Base-by-base conservation (phyloP, 2,329 filamentous ascomycete species). In the Penicillium corylophilum region DNA sequence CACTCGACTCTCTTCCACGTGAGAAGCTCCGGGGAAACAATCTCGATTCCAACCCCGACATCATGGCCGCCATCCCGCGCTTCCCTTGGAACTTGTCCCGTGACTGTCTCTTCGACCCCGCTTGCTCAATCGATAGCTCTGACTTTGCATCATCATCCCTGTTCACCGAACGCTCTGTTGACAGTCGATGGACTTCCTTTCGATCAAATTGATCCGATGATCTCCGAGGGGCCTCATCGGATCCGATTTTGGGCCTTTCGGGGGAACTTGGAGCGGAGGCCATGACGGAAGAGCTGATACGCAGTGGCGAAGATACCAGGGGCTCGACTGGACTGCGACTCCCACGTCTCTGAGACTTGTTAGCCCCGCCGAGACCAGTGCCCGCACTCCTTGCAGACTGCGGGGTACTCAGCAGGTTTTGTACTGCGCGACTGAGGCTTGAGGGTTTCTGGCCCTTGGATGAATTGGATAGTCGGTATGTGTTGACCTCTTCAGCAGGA, bases 401-500 rank as follows among this genome's bases (percentile, higher is more conserved):
- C 53, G 59, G 59, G 35, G 64, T 57, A 48, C 64, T 77, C 51
- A 87, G 76, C 80, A 88, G 84, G 70, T 84, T 89, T 60, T 86
- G 80, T 48, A 88, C 81, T 10, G 87, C 85, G 22, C 87, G 88
- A 47, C 79, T 81, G 41, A 59, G 36, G 8, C 46, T 39, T 22
- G 45, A 26, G 16, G 43, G n/a, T 48, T 47, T 47, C n/a, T 46
- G 44, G 3, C 8, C 23, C 24, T 48, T 41, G 29, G 26, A 31
- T 1, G 50, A 49, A 29, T 48, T 36, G 16, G 47, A 26, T 9
- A 48, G 23, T 38, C 16, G 18, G 7, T 13, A 10, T 22, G 18
- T 48, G n/a, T 15, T 20, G 26, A 46, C 28, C 76, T 90, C 86
- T 67, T 91, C 88, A 57, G 91, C 78, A 59, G 86, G 83, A 44